Evolutionary conservation across 169 alveolate genomes (phyloP).

Genomic region (Fabrea salina): DNA sequence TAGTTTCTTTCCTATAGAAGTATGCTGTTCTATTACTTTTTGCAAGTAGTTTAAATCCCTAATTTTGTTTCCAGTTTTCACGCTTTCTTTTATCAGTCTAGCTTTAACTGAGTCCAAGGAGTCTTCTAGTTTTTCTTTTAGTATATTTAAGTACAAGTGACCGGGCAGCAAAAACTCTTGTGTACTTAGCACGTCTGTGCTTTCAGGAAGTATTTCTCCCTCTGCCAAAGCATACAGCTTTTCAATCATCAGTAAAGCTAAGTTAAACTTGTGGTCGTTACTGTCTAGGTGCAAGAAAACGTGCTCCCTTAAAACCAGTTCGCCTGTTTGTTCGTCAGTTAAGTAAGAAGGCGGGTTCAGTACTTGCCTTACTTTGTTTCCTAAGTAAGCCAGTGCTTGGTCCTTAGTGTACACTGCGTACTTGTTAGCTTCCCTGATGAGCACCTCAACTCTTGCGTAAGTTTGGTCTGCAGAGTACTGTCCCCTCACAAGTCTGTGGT

Average conservation of each 20-base stretch:
- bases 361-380: slow-evolving; percentile 54
- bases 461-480: slow-evolving; percentile 63
- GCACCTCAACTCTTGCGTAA: slow-evolving; percentile 85
- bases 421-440: slow-evolving; percentile 72
- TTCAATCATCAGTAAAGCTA: slow-evolving; percentile 92
- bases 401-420: slow-evolving; percentile 63
- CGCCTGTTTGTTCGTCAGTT: slow-evolving; percentile 94
- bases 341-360: slow-evolving; percentile 86
- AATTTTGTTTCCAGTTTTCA: slow-evolving; percentile 65
- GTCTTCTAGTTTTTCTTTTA: slow-evolving; percentile 83
- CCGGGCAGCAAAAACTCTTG: slow-evolving; percentile 83
- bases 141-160: slow-evolving; percentile 72
- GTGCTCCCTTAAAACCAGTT: slow-evolving; percentile 87
- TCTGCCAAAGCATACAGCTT: slow-evolving; percentile 90
- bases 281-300: slow-evolving; percentile 92
- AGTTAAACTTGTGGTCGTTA: slow-evolving; percentile 92
- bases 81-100: slow-evolving; percentile 63
- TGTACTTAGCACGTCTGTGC: slow-evolving; percentile 75
- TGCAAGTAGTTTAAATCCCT: slow-evolving; percentile 59
- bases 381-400: slow-evolving; percentile 79
- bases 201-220: slow-evolving; percentile 83
- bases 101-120: slow-evolving; percentile 68
- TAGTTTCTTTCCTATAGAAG: slow-evolving; percentile 81
- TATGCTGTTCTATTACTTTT: slow-evolving; percentile 63
- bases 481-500: slow-evolving; percentile 75